phyloP scores from a whole-genome alignment of 768 basidiomycete species.

The Phaffia tasmanica region DNA sequence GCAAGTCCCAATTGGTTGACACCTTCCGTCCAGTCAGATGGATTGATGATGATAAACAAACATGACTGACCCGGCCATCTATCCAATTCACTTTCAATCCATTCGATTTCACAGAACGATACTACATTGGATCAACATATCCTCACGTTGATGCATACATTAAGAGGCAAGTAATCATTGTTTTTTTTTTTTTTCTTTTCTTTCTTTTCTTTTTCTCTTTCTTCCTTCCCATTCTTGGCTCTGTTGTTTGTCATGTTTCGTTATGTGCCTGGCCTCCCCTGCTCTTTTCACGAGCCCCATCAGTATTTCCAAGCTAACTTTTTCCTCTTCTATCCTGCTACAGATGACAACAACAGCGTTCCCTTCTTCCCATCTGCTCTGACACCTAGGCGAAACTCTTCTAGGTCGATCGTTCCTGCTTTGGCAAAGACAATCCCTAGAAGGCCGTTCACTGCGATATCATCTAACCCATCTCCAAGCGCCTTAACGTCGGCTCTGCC shows the following conservation, averaged over 20 bases:
- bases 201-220: conserved; percentile 60
- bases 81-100: not conserved
- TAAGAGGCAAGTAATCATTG: conserved; percentile 55
- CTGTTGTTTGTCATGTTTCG: conserved; percentile 34
- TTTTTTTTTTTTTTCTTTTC: conserved; percentile 39
- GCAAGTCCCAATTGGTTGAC: conserved; percentile 38
- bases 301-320: conserved; percentile 21
- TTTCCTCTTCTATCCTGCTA: not conserved
- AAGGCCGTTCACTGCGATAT: conserved; percentile 2
- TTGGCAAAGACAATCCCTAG: not conserved
- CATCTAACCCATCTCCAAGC: not conserved
- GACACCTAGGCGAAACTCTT: not conserved
- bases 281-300: conserved; percentile 10
- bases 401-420: not conserved
- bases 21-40: conserved; percentile 40
- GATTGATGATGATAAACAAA: no score
- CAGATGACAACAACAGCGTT: not conserved
- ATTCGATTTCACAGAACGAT: not conserved
- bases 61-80: conserved; percentile 35
- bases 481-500: not conserved
- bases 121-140: conserved; percentile 63
- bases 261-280: conserved; percentile 29
- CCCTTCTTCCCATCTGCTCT: not conserved
- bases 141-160: conserved; percentile 90
- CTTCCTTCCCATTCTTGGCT: conserved; percentile 54